Evolutionary conservation across 1,139 yeast genomes (phyloP), one percentile per base, ranked within the genome.

Genomic region (Zygoascus meyerae): DNA sequence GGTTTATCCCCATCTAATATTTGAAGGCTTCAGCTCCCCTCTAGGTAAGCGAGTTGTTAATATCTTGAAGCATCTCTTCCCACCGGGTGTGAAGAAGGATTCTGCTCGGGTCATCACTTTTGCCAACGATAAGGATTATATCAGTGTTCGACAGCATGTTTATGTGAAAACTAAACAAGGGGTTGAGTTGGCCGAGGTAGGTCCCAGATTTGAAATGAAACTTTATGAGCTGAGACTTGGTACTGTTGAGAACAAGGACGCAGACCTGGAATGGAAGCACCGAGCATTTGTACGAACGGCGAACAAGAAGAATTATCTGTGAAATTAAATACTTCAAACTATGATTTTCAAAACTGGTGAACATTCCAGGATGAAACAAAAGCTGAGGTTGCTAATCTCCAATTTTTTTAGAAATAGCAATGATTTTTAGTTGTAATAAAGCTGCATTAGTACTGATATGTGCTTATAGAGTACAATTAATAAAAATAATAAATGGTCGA

Each of bases 151-250:
- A 66, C 98, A 92, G 63, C 99, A 92, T 63, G 86, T 94, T 2
- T 94, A 85, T 63, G 95, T 90, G 10, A 81, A 79, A 61, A 87
- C 96, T 0, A 80, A 84, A 56, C 96, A 89, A 51, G 71, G 73
- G 9, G 95, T 89, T 2, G 98, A 92, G 63, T 69, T 92, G 52
- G 92, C 97, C 53, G 99, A 92, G 63, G 85, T 94, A 35, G 99
- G 99, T 0, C 99, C 99, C n/a, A 73, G 99, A 52, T 92, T 92
- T 60, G 98, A 94, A 68, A 89, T 92, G 97, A 79, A 89, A 64
- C 70, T 92, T 53, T 92, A 81, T 63, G 97, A 92, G 64, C 71
- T 94, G 53, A 78, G 83, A 61, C 73, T 94, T 56, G 97, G 99
- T 2, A 86, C 95, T 44, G 71, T 92, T 53, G 98, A 92, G 59